Evolutionary conservation across 148 eudicot species (phyloP), one percentile per base, ranked within the genome.

Genomic region (Persicaria maculosa): DNA sequence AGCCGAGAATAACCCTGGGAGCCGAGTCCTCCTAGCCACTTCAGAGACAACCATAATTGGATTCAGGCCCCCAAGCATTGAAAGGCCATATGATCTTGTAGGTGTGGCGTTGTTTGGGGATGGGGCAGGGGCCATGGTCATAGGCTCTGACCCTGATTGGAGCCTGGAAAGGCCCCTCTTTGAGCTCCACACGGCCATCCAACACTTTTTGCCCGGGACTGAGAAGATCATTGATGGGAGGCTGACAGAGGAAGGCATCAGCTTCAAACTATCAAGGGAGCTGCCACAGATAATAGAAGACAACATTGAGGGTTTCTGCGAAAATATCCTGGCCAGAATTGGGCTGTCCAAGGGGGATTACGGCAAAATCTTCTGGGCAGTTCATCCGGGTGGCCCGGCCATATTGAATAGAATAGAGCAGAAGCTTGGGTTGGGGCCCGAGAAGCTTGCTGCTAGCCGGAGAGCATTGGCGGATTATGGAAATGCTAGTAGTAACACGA

Each of bases 331-430:
- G 88, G 80, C 72, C 7, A 70, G 72, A 44, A 68, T 75, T 36
- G 90, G 87, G 5, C 43, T 77, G 44, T 7, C 69, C 15, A 78
- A 84, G 4, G 84, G 72, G 55, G 92, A 90, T 45, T 89, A 88
- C 52, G 89, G 92, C 77, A 79, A 87, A 19, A 72, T 96, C 74
- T 92, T 92, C 58, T 96, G 99, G 99, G 99, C 97, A 4, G 99
- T 96, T 45, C 99, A 92, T 77, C 97, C 99, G 1, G 97, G 97
- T 22, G 99, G 97, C 0, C 99, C 99, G 0, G 99, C 99, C 0
- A 92, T 95, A 53, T 57, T 95, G 62, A 92, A 95, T 77, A 78
- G 90, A 78, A 53, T 95, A 76, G 97, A 95, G 77, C 90, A 90
- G 82, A 90, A 85, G 79, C 80, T 95, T 16, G 84, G 81, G 67